Conservation (phyloP, 2,329 filamentous ascomycete species). For the Pseudocercospora ulei region DNA sequence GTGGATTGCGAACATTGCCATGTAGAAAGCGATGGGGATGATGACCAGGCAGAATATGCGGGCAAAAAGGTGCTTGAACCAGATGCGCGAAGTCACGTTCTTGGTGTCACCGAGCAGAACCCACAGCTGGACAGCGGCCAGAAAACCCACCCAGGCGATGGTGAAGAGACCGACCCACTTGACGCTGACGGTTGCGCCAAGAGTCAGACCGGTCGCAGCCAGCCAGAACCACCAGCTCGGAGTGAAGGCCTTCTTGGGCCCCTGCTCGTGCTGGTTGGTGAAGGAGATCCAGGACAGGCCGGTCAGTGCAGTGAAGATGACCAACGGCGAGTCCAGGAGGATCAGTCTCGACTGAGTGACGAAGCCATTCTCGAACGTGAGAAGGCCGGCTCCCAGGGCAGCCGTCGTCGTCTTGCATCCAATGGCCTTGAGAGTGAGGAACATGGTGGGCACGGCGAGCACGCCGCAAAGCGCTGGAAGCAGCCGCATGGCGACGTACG, state of each 20-base stretch:
- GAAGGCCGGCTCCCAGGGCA: constrained; percentile 67
- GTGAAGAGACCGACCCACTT: constrained; percentile 99
- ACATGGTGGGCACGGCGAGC: constrained; percentile 81
- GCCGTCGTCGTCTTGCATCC: constrained; percentile 83
- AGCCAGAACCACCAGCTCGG: constrained; percentile 98
- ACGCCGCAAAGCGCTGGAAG: constrained; percentile 85
- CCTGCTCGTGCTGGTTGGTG: constrained; percentile 92
- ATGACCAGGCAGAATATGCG: constrained; percentile 84
- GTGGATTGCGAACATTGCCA: constrained; percentile 95
- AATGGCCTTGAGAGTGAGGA: constrained; percentile 80
- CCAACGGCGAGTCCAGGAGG: constrained; percentile 85
- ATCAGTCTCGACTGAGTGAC: constrained; percentile 92
- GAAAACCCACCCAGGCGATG: constrained; percentile 89
- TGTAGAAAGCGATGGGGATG: constrained; percentile 81
- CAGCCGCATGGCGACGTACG: constrained; percentile 95
- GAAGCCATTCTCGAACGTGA: constrained; percentile 95
- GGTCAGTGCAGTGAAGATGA: constrained; percentile 87
- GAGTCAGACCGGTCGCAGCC: constrained; percentile 67
- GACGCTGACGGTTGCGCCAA: constrained; percentile 86
- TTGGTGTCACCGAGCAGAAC: constrained; percentile 80
- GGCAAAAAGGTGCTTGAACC: constrained; percentile 89
- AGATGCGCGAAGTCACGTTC: constrained; percentile 71
- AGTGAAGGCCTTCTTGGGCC: constrained; percentile 76
- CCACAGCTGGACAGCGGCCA: constrained; percentile 91
- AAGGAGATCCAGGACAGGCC: constrained; percentile 85